Conservation (phyloP, 1,284 basidiomycete genomes). For the Naganishia sp. region DNA sequence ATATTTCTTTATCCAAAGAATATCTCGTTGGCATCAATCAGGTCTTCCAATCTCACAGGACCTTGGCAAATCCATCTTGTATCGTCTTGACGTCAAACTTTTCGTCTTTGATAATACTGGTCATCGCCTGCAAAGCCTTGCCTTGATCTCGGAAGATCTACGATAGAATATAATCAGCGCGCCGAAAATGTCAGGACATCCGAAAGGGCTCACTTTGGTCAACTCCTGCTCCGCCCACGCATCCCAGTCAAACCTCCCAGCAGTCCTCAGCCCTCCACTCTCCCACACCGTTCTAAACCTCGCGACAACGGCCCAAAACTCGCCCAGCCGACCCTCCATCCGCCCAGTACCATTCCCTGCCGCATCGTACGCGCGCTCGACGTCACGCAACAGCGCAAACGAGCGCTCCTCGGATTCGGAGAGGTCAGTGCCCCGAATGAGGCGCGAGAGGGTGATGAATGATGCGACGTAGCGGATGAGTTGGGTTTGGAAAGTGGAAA, state of each 20-base stretch:
- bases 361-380: conserved; percentile 28
- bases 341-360: conserved; percentile 28
- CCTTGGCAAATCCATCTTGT: conserved; percentile 27
- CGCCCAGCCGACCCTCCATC: conserved; percentile 30
- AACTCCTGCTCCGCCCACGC: conserved; percentile 29
- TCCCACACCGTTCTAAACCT: conserved; percentile 28
- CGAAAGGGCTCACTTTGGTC: conserved; percentile 3
- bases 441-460: conserved; percentile 25
- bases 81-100: conserved; percentile 32
- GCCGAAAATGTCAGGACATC: not conserved
- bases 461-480: conserved; percentile 26
- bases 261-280: conserved; percentile 17
- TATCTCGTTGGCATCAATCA: too few relatives aligned
- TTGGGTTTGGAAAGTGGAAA: conserved; percentile 24
- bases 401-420: conserved; percentile 28
- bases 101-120: conserved; percentile 27
- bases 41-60: conserved; percentile 1
- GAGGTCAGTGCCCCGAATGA: conserved; percentile 24
- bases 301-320: conserved; percentile 30
- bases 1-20: too few relatives aligned
- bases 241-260: conserved; percentile 31
- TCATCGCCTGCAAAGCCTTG: conserved; percentile 29
- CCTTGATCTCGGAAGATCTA: conserved; percentile 33
- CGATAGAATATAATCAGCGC: not conserved
- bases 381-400: conserved; percentile 26